Evolutionary conservation across 768 basidiomycete genomes (phyloP).

Genomic region (Lentinula edodes): DNA sequence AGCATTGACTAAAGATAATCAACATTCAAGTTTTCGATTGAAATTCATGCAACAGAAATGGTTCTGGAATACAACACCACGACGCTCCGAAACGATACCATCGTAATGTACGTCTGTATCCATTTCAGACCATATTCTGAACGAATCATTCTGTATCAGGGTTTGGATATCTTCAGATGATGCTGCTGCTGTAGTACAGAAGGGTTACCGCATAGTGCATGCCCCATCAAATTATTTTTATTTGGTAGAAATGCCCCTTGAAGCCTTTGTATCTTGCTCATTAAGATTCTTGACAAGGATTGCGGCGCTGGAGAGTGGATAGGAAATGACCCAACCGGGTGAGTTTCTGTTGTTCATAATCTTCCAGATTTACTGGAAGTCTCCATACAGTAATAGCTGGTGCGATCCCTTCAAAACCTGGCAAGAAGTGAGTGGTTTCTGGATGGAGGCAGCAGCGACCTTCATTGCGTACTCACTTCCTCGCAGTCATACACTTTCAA

Average conservation of each 20-base stretch:
- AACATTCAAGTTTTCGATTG: not conserved
- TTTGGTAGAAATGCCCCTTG: constrained; percentile 18
- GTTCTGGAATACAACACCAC: constrained; percentile 29
- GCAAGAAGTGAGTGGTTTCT: constrained; percentile 31
- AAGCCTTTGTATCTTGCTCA: constrained; percentile 8
- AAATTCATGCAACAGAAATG: constrained; percentile 34
- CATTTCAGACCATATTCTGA: not conserved
- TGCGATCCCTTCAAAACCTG: constrained; percentile 50
- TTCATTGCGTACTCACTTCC: not conserved
- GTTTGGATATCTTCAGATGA: constrained; percentile 44
- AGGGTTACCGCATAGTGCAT: constrained; percentile 41
- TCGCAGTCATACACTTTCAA: constrained; percentile 42
- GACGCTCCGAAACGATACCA: constrained; percentile 32
- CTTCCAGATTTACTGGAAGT: not conserved
- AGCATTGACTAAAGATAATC: constrained; percentile 4
- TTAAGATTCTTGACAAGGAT: constrained; percentile 19
- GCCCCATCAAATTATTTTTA: constrained; percentile 51
- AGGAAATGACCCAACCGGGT: constrained; percentile 24
- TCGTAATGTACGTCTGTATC: constrained; percentile 27
- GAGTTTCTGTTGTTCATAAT: not conserved
- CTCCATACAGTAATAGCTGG: constrained; percentile 35
- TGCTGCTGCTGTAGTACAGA: constrained; percentile 29
- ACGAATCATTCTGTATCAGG: constrained; percentile 12
- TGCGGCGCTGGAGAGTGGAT: constrained; percentile 46
- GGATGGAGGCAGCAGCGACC: not conserved